Base-by-base conservation (phyloP, 371 early-diverging fungal species). In the Dinochytrium kinnereticum region DNA sequence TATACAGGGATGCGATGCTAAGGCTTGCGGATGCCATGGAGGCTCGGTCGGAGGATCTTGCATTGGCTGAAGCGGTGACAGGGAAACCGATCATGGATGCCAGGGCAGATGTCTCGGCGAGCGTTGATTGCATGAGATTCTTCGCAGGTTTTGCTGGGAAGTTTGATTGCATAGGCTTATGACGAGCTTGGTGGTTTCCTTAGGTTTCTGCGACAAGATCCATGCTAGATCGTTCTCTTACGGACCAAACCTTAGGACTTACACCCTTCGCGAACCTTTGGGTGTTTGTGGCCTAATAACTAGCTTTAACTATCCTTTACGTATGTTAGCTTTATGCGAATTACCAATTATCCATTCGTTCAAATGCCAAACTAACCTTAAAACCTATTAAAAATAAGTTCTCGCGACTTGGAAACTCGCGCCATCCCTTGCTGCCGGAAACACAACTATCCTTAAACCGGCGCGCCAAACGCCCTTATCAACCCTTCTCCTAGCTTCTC, bases 351-450 rank as follows among this genome's bases (percentile, higher is more conserved):
- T 49, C 33, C 33, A 13, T 38, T 57, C 1, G 10, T 28, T 26
- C 13, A 50, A 7, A n/a, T n/a, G n/a, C n/a, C n/a, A n/a, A n/a
- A n/a, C n/a, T n/a, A n/a, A n/a, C n/a, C n/a, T n/a, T n/a, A n/a
- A n/a, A n/a, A n/a, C n/a, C n/a, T n/a, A n/a, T n/a, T n/a, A n/a
- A n/a, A n/a, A n/a, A n/a, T n/a, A n/a, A 77, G 81, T 89, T 76
- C 87, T 94, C 78, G 85, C 91, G 37, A 85, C 89, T 2, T 94
- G 94, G 95, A 96, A 95, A 81, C 85, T 95, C 39, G 95, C 92
- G 21, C 95, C 96, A 26, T 93, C 93, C 10, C 87, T 95, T 59
- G 93, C 93, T 1, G 80, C 90, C 17, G 93, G 93, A 51, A 86
- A 87, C 76, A 49, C 65, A 21, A 38, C 28, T 40, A 82, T 91